Conservation (phyloP, 495 filamentous ascomycete species). For the Aspergillus baeticus region DNA sequence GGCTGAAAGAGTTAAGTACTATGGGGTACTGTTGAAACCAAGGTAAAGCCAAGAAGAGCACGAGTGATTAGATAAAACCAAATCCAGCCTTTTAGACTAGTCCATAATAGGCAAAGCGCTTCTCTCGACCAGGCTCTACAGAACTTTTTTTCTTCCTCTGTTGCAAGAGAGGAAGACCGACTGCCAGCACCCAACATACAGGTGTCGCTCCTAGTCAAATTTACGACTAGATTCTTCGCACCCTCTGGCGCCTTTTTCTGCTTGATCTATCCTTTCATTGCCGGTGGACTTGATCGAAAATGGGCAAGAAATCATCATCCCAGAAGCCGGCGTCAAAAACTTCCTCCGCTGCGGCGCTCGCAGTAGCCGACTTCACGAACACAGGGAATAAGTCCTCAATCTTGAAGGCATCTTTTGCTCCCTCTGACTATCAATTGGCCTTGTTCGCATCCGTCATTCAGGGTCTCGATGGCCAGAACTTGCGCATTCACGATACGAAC, state of each 20-base stretch:
- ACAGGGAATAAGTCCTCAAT: conserved; percentile 49
- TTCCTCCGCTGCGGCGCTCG: conserved; percentile 47
- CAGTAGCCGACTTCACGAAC: conserved; percentile 34
- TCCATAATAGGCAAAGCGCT: conserved; percentile 35
- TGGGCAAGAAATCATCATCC: conserved; percentile 53
- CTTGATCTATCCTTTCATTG: conserved; percentile 1
- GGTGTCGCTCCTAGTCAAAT: conserved; percentile 25
- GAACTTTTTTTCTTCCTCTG: conserved; percentile 49
- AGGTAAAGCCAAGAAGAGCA: no score
- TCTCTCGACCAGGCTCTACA: conserved; percentile 31
- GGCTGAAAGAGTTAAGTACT: no score
- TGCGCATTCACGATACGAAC: conserved; percentile 58
- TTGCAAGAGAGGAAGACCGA: conserved; percentile 31
- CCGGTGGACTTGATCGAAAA: conserved; percentile 26
- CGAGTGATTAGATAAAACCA: conserved; percentile 41
- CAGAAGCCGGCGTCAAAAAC: conserved; percentile 45
- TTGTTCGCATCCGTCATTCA: conserved; percentile 62
- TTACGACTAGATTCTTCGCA: conserved; percentile 9
- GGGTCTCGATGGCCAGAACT: conserved; percentile 56
- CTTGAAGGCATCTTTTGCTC: conserved; percentile 53
- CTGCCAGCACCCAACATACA: conserved; percentile 31
- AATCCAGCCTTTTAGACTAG: conserved; percentile 22
- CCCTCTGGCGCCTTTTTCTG: background rate
- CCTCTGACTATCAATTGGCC: conserved; percentile 53
- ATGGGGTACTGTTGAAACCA: background rate